These are phyloP conservation scores for Heritiera fomes DNA, from an alignment of 345 rosid genomes.

Conservation along the genomic window DNA sequence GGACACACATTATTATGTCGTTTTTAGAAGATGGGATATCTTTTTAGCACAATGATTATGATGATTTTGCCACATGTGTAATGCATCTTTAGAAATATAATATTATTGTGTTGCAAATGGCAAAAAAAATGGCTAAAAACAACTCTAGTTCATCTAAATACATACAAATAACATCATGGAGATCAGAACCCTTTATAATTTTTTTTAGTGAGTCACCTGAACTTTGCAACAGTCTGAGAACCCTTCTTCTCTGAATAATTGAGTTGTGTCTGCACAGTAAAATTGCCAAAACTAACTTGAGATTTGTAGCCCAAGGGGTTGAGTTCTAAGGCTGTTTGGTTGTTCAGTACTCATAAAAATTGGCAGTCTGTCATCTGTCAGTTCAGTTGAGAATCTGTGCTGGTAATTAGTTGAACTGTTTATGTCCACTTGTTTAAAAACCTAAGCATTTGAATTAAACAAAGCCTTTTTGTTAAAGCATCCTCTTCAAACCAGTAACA, in stretches of 20 bases:
- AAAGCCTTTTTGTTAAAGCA: conserved; percentile 11
- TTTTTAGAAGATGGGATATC: neutral
- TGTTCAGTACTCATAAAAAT: neutral
- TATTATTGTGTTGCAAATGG: conserved; percentile 16
- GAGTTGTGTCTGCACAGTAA: no score
- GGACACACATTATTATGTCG: neutral
- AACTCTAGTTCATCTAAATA: neutral
- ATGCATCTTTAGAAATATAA: conserved; percentile 9
- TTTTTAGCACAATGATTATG: neutral
- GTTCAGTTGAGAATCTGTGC: neutral
- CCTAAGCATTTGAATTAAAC: conserved; percentile 3
- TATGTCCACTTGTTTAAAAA: neutral
- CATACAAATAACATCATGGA: neutral
- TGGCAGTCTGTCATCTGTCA: neutral
- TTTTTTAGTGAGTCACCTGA: neutral
- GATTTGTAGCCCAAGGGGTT: neutral
- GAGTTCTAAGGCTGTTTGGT: neutral
- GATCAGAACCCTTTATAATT: neutral
- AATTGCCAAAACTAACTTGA: no score
- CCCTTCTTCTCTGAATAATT: neutral
- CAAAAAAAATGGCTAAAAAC: neutral
- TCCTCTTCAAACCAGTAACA: neutral
- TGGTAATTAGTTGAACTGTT: neutral
- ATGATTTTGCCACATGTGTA: neutral
- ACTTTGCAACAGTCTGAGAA: neutral